phyloP scores from a whole-genome alignment of 2,329 filamentous ascomycete genomes.

The Aspergillus candidus region DNA sequence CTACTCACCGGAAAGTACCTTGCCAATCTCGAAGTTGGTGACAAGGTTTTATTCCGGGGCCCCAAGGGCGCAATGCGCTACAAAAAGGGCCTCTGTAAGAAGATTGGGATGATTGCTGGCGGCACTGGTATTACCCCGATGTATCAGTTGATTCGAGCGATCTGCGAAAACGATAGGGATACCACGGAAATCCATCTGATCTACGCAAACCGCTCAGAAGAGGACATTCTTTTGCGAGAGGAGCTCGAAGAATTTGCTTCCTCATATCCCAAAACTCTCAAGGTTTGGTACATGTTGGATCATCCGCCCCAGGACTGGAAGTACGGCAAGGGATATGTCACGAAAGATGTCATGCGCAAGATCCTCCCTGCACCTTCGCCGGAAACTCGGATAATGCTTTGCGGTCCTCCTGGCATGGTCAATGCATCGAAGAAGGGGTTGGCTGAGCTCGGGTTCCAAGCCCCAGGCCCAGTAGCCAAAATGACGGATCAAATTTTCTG shows the following conservation, averaged over 20 bases:
- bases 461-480: constrained; percentile 46
- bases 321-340: constrained; percentile 48
- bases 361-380: constrained; percentile 42
- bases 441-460: constrained; percentile 46
- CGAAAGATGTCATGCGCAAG: constrained; percentile 45
- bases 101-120: constrained; percentile 36
- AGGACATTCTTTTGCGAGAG: constrained; percentile 53
- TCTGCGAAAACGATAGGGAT: constrained; percentile 56
- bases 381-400: constrained; percentile 52
- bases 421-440: constrained; percentile 51
- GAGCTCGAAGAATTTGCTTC: constrained; percentile 52
- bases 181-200: constrained; percentile 52
- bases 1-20: constrained; percentile 28
- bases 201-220: constrained; percentile 54
- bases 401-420: constrained; percentile 58
- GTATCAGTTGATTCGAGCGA: constrained; percentile 58
- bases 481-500: constrained; percentile 52
- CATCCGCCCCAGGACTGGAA: constrained; percentile 44
- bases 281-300: constrained; percentile 52
- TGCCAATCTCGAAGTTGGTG: constrained; percentile 25
- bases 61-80: constrained; percentile 35
- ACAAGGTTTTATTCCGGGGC: constrained; percentile 31
- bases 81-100: constrained; percentile 21
- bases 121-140: constrained; percentile 47
- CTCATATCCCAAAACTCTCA: constrained; percentile 49